These are phyloP conservation scores for Populus tremula DNA, from an alignment of 345 rosid genomes.

Conservation along the genomic window DNA sequence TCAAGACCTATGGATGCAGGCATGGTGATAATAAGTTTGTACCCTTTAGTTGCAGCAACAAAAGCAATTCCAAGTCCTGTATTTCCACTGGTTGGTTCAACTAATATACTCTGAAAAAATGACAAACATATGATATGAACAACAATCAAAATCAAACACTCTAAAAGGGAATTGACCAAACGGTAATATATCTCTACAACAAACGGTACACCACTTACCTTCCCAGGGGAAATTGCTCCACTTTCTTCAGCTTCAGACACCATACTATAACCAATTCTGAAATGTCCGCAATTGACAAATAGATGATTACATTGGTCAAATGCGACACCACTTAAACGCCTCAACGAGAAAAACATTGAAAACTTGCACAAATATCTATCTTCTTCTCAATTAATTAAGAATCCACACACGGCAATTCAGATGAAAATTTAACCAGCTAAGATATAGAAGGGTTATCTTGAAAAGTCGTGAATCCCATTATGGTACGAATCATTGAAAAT, in stretches of 20 bases:
- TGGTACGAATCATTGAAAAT: no score
- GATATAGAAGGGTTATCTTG: background rate
- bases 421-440: background rate
- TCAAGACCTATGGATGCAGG: constrained; percentile 83
- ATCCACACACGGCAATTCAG: background rate
- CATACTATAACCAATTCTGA: constrained; percentile 85
- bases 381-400: background rate
- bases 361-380: background rate
- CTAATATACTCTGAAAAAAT: constrained; percentile 55
- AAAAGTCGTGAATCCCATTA: no score
- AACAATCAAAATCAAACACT: background rate
- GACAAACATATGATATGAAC: background rate
- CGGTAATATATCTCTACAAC: background rate
- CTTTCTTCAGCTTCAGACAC: constrained; percentile 79
- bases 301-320: constrained; percentile 7
- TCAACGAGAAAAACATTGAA: background rate
- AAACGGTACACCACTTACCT: constrained; percentile 42
- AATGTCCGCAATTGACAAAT: constrained; percentile 13
- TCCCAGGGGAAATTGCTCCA: constrained; percentile 72
- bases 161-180: background rate
- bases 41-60: constrained; percentile 84
- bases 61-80: constrained; percentile 90
- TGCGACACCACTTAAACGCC: background rate
- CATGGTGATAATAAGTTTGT: constrained; percentile 80
- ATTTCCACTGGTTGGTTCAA: constrained; percentile 88